A percentile compares a stretch with the other conserved stretches of the same genome.
Evolutionary conservation across 177 flowering plant genomes (phyloP).

Genomic region (Tripterygium wilfordii): DNA sequence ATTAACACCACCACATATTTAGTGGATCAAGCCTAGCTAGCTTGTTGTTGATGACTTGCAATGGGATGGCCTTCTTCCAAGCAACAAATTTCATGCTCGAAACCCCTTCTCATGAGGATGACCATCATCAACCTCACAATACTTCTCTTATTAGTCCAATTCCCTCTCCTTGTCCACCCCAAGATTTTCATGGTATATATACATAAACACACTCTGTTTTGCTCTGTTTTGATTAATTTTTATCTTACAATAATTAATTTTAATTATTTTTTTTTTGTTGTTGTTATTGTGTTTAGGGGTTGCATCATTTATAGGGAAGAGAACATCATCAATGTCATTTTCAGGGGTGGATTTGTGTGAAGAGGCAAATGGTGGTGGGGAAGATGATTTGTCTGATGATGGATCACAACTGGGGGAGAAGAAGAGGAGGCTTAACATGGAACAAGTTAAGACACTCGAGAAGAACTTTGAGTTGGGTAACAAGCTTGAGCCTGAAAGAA

Average conservation of each 20-base stretch:
- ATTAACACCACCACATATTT: conserved; percentile 9
- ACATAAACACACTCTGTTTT: no score
- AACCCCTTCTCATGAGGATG: conserved; percentile 41
- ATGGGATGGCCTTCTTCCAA: conserved; percentile 83
- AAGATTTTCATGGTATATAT: conserved; percentile 71
- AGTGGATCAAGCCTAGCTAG: conserved; percentile 7
- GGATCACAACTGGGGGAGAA: conserved; percentile 77
- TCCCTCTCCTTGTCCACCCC: conserved; percentile 53
- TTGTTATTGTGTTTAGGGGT: conserved; percentile 33
- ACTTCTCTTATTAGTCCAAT: conserved; percentile 43
- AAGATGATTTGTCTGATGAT: conserved; percentile 80
- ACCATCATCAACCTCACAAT: conserved; percentile 30
- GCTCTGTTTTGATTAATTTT: no score
- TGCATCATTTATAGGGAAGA: conserved; percentile 55
- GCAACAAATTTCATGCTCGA: conserved; percentile 84
- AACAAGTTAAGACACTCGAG: conserved; percentile 87
- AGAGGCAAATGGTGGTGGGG: conserved; percentile 50
- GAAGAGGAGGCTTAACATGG: conserved; percentile 85
- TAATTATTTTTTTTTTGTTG: background rate
- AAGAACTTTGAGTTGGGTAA: conserved; percentile 87
- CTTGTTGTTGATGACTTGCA: conserved; percentile 62
- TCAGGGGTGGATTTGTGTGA: conserved; percentile 49
- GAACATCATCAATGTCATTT: conserved; percentile 64
- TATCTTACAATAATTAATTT: background rate
- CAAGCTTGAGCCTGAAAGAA: conserved; percentile 94